Evolutionary conservation across 2,329 filamentous ascomycete species (phyloP).

Genomic region (Fusarium liriodendri): DNA sequence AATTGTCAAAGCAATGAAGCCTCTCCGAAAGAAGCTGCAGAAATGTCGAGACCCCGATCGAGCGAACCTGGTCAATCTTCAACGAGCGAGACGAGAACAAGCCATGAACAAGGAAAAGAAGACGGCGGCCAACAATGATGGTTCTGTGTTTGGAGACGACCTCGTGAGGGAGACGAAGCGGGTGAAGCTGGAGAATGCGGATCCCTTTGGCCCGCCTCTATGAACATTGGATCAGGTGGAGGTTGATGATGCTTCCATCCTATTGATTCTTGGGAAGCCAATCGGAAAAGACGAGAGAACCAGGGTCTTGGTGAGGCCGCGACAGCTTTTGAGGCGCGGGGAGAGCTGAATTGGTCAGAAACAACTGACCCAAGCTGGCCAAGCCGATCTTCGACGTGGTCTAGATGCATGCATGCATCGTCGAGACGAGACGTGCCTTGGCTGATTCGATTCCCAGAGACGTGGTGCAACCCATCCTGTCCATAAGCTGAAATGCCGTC

Average conservation of each 20-base stretch:
- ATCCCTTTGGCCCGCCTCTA: conserved; percentile 61
- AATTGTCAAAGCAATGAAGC: conserved; percentile 59
- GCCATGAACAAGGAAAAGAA: conserved; percentile 59
- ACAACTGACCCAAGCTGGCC: not conserved
- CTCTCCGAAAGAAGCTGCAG: conserved; percentile 75
- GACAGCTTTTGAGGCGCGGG: not conserved
- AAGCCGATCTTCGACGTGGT: conserved; percentile 24
- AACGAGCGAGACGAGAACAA: conserved; percentile 71
- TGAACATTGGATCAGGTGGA: conserved; percentile 24
- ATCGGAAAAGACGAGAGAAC: conserved; percentile 5
- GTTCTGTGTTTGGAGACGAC: conserved; percentile 58
- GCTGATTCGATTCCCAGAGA: not conserved
- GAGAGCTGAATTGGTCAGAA: not conserved
- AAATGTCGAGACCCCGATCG: conserved; percentile 80
- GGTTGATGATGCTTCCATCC: not conserved
- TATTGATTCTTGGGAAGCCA: conserved; percentile 10
- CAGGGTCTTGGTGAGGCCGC: conserved; percentile 1
- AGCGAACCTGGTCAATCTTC: conserved; percentile 76
- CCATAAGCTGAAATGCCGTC: conserved; percentile 24
- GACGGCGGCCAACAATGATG: conserved; percentile 53
- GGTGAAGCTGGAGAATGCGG: conserved; percentile 57
- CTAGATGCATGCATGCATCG: conserved; percentile 20
- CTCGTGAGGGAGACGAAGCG: conserved; percentile 57
- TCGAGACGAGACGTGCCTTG: conserved; percentile 6
- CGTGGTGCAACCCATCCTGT: not conserved